These are phyloP conservation scores for Annona cherimola DNA, from an alignment of 164 flowering plant species.

Conservation along the genomic window DNA sequence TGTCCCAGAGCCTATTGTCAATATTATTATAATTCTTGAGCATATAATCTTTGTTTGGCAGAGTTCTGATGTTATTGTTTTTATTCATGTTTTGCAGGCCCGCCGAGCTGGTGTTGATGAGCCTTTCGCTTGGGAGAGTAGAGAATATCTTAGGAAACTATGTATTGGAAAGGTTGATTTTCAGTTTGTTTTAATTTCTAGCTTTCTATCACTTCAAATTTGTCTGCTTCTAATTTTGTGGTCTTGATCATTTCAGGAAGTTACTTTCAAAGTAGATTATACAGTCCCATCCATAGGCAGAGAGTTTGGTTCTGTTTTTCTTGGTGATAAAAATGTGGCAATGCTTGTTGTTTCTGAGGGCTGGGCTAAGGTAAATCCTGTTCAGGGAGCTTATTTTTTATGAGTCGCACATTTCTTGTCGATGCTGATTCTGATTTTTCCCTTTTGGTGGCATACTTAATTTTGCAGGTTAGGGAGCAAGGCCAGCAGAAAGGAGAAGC, in stretches of 20 bases:
- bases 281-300: slow-evolving; percentile 68
- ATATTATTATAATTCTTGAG: neutral
- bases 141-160: slow-evolving; percentile 85
- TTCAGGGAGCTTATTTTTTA: neutral
- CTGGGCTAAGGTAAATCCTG: slow-evolving; percentile 86
- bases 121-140: slow-evolving; percentile 98
- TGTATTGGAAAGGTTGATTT: slow-evolving; percentile 82
- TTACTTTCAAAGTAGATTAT: slow-evolving; percentile 78
- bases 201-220: neutral
- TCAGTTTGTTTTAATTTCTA: neutral
- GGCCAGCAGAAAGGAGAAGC: slow-evolving; percentile 74
- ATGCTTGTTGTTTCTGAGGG: slow-evolving; percentile 71
- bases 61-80: neutral
- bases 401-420: neutral
- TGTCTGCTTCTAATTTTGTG: slow-evolving; percentile 3
- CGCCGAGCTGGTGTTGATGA: slow-evolving; percentile 88
- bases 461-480: slow-evolving; percentile 74
- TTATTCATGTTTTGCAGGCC: slow-evolving; percentile 38
- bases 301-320: slow-evolving; percentile 88
- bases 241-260: slow-evolving; percentile 47
- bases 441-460: neutral
- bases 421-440: neutral
- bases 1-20: too few relatives aligned
- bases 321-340: slow-evolving; percentile 76
- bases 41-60: neutral